Base-by-base conservation (phyloP, 2,329 filamentous ascomycete genomes). In the Verticillium albo-atrum region DNA sequence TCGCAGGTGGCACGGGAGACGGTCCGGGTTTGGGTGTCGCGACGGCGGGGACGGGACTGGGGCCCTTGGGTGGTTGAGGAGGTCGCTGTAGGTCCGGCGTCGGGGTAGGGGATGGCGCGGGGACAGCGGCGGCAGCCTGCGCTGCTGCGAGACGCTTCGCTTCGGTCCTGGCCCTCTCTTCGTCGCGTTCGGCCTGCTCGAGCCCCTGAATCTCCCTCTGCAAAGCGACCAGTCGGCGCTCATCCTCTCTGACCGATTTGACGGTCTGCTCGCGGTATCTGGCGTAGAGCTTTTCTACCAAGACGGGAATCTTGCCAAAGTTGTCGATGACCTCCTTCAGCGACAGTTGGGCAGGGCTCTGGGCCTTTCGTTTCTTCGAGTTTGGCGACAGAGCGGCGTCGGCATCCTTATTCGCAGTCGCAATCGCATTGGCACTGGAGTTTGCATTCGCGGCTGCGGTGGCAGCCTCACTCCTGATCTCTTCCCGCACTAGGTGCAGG, bases 261-360 rank as follows among this genome's bases (percentile, higher is more conserved):
- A 92, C 82, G 55, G 89, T 79, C 51, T 88, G 79, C 53, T 89
- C 85, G 63, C 87, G 83, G 71, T 96, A 97, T 62, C 85, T 82
- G 14, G 84, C 81, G 70, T 95, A 96, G 1, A 97, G 80, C 64
- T 88, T 86, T 60, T 88, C 81, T 54, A 96, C 83, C 52, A 97
- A 76, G 28, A 81, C 77, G 1, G 90, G 89, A 2, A 96, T 79
- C 63, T 89, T 85, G 55, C 89, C 84, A 28, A 82, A 73, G 71
- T 92, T 85, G 63, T 87, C 81, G 58, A 82, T 79, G 4, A 85
- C 85, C 63, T 93, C 89, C 63, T 85, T 82, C 28, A 92, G 76
- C 1, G 85, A 85, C 14, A 87, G 85, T 60, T 87, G 70, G 53
- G 82, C 79, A 9, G 89, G 86, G 61, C 82, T 87, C 30, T 84